Evolutionary conservation across 257 asterid genomes (phyloP), one percentile per base, ranked within the genome.

Genomic region (Nicotiana attenuata): DNA sequence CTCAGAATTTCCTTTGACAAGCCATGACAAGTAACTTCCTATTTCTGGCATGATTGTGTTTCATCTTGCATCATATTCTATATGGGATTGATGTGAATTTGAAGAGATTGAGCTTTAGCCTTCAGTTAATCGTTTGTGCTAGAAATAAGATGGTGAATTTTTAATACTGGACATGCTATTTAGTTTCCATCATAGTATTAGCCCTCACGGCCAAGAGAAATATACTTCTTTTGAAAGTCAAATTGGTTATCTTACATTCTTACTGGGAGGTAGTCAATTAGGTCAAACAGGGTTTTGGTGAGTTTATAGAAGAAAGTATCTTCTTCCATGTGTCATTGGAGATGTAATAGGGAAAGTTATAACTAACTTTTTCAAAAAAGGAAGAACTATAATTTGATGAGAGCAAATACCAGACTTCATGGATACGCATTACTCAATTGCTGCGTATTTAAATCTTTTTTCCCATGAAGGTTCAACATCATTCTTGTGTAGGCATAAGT

Each of bases 1-100:
- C 20, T 22, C 15, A 0, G 41, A 73, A 33, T 73, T 47, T 47
- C 57, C 78, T 73, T 47, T 73, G 16, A 47, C 38, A 73, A 47
- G 60, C 24, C 24, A 73, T 73, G 61, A 47, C 35, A 22, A 71
- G 14, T 71, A 45, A 13, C 78, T 11, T 73, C 50, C 78, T 31
- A 73, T 47, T 73, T 73, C 78, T 22, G 78, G 50, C 60, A 45
- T 73, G 78, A 47, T 73, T 7, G 35, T 45, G 78, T 73, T n/a
- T 13, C 38, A 22, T 73, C 20, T 47, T 45, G 14, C 41, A 24
- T 73, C 61, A 8, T 47, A 14, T 47, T 73, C 14, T 47, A 73
- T 47, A 13, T 7, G 61, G 22, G 50, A 24, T 73, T 47, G 61
- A 73, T 73, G 38, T 26, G 38, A 11, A 64, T 38, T 73, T 73